Evolutionary conservation across 352 stramenopile genomes (phyloP).

Genomic region (Globisporangium iwayamae): DNA sequence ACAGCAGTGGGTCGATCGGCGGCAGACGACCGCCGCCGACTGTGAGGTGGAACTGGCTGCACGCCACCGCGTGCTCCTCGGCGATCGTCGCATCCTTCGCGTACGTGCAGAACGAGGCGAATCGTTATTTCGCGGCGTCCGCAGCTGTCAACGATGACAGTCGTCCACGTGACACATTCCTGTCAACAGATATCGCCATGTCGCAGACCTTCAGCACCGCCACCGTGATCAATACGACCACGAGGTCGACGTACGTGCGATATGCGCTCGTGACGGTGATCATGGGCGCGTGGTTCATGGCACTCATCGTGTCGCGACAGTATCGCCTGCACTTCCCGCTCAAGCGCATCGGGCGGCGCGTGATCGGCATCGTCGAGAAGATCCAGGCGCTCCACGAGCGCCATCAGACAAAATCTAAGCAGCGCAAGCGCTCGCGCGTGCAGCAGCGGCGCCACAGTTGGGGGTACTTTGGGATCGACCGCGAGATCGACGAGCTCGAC

Average conservation of each 20-base stretch:
- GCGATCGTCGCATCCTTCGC: slow-evolving; percentile 63
- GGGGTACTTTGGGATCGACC: slow-evolving; percentile 24
- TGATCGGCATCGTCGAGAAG: slow-evolving; percentile 21
- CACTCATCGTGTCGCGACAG: slow-evolving; percentile 39
- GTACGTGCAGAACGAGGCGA: slow-evolving; percentile 63
- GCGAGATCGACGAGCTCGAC: slow-evolving; percentile 69
- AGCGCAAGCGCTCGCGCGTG: slow-evolving; percentile 14
- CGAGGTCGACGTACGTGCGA: slow-evolving; percentile 19
- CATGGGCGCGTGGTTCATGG: slow-evolving; percentile 39
- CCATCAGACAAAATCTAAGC: neutral
- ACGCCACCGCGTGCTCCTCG: slow-evolving; percentile 62
- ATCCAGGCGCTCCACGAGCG: slow-evolving; percentile 19
- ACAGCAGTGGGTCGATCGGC: neutral
- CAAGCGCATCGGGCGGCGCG: slow-evolving; percentile 24
- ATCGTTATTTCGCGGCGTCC: slow-evolving; percentile 27
- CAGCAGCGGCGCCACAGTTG: slow-evolving; percentile 21
- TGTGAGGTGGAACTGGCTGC: slow-evolving; percentile 69
- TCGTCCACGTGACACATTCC: neutral
- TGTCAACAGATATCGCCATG: slow-evolving; percentile 1
- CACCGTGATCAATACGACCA: neutral
- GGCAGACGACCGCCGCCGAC: slow-evolving; percentile 14
- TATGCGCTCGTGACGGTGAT: slow-evolving; percentile 41
- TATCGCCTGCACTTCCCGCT: slow-evolving; percentile 51
- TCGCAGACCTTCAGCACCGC: slow-evolving; percentile 6
- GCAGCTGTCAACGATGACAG: neutral